Conservation (phyloP, 495 filamentous ascomycete genomes). For the Sordaria brevicollis region DNA sequence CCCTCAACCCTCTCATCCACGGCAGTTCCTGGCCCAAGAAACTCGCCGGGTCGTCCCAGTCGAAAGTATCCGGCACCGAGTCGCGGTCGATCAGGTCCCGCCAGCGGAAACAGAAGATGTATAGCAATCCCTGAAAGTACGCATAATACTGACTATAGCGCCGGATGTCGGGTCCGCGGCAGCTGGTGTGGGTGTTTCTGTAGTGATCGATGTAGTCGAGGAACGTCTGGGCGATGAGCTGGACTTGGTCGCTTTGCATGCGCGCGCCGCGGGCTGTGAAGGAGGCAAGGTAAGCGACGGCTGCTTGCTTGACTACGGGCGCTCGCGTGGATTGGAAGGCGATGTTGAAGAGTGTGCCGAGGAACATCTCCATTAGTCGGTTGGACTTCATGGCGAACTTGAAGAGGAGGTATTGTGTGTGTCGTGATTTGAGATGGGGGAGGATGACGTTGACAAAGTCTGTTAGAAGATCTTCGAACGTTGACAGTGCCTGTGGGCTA, state of each 20-base stretch:
- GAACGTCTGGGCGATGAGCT: conserved; percentile 66
- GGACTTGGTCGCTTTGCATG: conserved; percentile 62
- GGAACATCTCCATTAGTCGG: conserved; percentile 66
- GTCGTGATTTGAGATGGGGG: conserved; percentile 37
- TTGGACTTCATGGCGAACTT: conserved; percentile 77
- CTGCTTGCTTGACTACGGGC: conserved; percentile 62
- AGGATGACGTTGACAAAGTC: conserved; percentile 81
- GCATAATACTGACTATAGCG: conserved; percentile 81
- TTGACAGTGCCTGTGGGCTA: conserved; percentile 35
- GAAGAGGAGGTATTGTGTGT: conserved; percentile 52
- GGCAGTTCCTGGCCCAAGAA: conserved; percentile 51
- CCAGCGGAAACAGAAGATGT: conserved; percentile 99
- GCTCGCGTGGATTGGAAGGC: conserved; percentile 45
- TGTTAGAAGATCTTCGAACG: conserved; percentile 62
- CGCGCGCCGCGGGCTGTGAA: conserved; percentile 83
- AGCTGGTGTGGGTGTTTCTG: conserved; percentile 50
- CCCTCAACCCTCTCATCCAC: conserved; percentile 65
- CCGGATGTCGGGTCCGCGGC: conserved; percentile 73
- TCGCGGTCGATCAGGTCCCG: conserved; percentile 63
- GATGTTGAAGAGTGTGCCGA: conserved; percentile 61
- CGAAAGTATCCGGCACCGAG: conserved; percentile 28
- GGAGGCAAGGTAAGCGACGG: conserved; percentile 75
- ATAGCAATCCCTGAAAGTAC: conserved; percentile 63
- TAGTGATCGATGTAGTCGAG: conserved; percentile 57
- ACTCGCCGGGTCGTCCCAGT: conserved; percentile 44